Conservation (phyloP, 257 asterid genomes). For the Mitragyna speciosa region DNA sequence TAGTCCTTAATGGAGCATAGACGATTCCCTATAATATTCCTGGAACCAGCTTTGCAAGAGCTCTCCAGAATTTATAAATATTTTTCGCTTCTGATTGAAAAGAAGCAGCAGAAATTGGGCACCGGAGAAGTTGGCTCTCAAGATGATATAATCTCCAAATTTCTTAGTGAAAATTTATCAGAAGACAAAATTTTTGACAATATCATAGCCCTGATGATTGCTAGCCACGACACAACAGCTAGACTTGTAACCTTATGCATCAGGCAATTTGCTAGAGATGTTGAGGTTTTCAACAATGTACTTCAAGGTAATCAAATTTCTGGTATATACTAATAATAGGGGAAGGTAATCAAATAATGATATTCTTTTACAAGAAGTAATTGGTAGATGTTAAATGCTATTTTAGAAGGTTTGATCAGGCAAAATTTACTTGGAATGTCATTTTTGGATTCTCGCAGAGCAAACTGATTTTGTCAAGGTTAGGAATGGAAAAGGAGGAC, state of each 20-base stretch:
- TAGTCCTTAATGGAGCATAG: slow-evolving; percentile 8
- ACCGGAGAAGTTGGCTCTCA: background rate
- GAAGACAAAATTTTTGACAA: slow-evolving; percentile 13
- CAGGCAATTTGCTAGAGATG: slow-evolving; percentile 8
- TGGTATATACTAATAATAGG: background rate
- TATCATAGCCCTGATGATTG: slow-evolving; percentile 10
- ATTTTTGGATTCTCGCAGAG: background rate
- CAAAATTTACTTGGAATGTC: background rate
- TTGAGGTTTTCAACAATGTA: background rate
- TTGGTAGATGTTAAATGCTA: no score
- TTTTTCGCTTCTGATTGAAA: slow-evolving; percentile 3
- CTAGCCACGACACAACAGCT: slow-evolving; percentile 10
- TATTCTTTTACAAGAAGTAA: no score
- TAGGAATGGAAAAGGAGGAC: slow-evolving; percentile 5
- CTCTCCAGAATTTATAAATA: background rate
- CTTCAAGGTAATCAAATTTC: slow-evolving; percentile 4
- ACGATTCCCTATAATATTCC: background rate
- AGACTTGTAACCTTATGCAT: slow-evolving; percentile 5
- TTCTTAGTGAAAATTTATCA: background rate
- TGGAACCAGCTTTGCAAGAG: slow-evolving; percentile 6
- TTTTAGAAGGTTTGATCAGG: background rate
- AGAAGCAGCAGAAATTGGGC: slow-evolving; percentile 2
- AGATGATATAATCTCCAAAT: slow-evolving; percentile 10
- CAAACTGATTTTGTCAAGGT: slow-evolving; percentile 4
- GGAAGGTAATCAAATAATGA: no score